Conservation (phyloP, 768 basidiomycete species). For the Boletus insuetus region DNA sequence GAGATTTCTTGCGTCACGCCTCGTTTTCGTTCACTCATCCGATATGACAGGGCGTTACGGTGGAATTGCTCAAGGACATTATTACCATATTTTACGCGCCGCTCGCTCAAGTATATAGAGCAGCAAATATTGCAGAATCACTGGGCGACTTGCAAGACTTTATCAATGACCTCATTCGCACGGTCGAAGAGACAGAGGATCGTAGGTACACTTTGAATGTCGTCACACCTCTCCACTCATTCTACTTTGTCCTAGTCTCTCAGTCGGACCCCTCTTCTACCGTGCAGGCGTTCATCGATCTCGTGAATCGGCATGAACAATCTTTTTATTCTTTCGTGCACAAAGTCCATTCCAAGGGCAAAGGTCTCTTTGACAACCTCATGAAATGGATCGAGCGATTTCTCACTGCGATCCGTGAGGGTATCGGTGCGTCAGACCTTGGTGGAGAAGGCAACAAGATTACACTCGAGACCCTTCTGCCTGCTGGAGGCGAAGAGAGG, state of each 20-base stretch:
- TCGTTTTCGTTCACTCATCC: slow-evolving; percentile 1
- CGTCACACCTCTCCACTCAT: neutral
- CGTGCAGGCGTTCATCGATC: slow-evolving; percentile 90
- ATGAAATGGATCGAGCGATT: slow-evolving; percentile 98
- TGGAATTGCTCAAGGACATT: slow-evolving; percentile 95
- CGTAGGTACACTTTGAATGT: slow-evolving; percentile 46
- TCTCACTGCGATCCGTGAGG: slow-evolving; percentile 86
- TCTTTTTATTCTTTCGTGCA: slow-evolving; percentile 96
- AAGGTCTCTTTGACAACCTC: slow-evolving; percentile 87
- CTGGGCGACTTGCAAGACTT: slow-evolving; percentile 89
- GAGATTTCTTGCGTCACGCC: slow-evolving; percentile 14
- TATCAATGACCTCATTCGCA: slow-evolving; percentile 90
- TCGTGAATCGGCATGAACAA: slow-evolving; percentile 92
- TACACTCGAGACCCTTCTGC: slow-evolving; percentile 87
- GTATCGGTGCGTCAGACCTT: slow-evolving; percentile 51
- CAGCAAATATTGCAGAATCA: slow-evolving; percentile 95
- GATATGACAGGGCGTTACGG: slow-evolving; percentile 74
- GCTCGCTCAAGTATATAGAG: slow-evolving; percentile 94
- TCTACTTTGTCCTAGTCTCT: slow-evolving; percentile 47
- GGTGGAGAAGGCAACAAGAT: slow-evolving; percentile 34
- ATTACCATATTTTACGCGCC: slow-evolving; percentile 99
- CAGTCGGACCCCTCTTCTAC: slow-evolving; percentile 82
- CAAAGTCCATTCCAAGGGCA: slow-evolving; percentile 97
- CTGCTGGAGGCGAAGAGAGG: slow-evolving; percentile 79
- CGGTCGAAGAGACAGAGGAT: slow-evolving; percentile 89